Evolutionary conservation across 192 early-diverging fungal species (phyloP).

Genomic region (Coemansia sp.): DNA sequence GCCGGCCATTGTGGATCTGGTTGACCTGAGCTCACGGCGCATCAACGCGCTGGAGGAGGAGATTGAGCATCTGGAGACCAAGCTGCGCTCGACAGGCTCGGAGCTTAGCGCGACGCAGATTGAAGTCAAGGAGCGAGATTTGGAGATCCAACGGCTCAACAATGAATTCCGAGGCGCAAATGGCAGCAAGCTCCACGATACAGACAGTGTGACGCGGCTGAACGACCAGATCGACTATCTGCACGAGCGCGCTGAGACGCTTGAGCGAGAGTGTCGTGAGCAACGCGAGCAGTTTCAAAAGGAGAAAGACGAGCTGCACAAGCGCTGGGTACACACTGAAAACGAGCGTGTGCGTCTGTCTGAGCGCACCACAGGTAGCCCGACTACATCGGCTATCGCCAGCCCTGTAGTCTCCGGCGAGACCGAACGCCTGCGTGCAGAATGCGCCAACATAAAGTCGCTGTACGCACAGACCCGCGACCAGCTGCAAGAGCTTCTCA

Average conservation of each 20-base stretch:
- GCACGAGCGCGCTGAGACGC: conserved; percentile 40
- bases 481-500: conserved; percentile 46
- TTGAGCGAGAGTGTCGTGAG: conserved; percentile 34
- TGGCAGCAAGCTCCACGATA: neutral
- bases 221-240: conserved; percentile 49
- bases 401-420: neutral
- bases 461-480: conserved; percentile 52
- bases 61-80: conserved; percentile 29
- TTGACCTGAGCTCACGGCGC: conserved; percentile 41
- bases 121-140: conserved; percentile 42
- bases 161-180: conserved; percentile 17
- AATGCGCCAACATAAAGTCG: conserved; percentile 48
- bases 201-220: conserved; percentile 21
- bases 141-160: conserved; percentile 44
- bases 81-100: conserved; percentile 10
- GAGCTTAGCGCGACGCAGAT: conserved; percentile 34
- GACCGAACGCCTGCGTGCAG: conserved; percentile 29
- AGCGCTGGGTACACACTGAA: conserved; percentile 42
- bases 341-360: conserved; percentile 38
- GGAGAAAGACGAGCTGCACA: conserved; percentile 41
- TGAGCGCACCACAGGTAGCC: neutral
- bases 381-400: neutral
- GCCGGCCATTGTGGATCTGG: conserved; percentile 36
- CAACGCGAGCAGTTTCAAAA: conserved; percentile 33
- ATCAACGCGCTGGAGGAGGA: conserved; percentile 48